Evolutionary conservation across 495 filamentous ascomycete species (phyloP).

Genomic region (Jackrogersella minutella): DNA sequence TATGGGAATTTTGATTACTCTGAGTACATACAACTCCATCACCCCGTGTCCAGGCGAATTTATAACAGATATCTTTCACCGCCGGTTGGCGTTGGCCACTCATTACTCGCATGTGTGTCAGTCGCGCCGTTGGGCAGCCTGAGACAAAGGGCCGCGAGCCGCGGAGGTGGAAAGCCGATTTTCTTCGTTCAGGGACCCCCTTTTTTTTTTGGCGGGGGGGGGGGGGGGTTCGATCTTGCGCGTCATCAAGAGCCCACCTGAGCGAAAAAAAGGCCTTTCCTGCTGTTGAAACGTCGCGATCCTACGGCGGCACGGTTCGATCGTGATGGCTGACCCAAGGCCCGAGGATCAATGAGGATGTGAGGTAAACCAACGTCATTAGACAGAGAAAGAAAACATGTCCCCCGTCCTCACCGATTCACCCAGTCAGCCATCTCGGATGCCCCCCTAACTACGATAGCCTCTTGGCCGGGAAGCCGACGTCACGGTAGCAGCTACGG

Average conservation of each 20-base stretch:
- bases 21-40: constrained; percentile 33
- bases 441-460: constrained; percentile 18
- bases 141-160: constrained; percentile 25
- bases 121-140: constrained; percentile 25
- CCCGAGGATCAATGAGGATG: neutral
- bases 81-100: constrained; percentile 22
- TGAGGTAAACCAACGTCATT: constrained; percentile 6
- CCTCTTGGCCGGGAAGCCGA: constrained; percentile 20
- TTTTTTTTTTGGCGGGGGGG: neutral
- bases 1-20: constrained; percentile 29
- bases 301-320: constrained; percentile 26
- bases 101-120: constrained; percentile 23
- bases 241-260: constrained; percentile 18
- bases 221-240: neutral
- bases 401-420: neutral
- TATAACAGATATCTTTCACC: constrained; percentile 26
- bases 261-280: constrained; percentile 8
- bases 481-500: constrained; percentile 33
- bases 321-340: too few relatives aligned
- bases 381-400: neutral
- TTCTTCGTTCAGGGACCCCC: constrained; percentile 5
- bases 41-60: constrained; percentile 19
- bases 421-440: constrained; percentile 1
- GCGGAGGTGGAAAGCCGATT: constrained; percentile 18
- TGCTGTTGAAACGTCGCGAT: constrained; percentile 14